Conservation (phyloP, 169 alveolate species). For the Toxoplasma gondii region DNA sequence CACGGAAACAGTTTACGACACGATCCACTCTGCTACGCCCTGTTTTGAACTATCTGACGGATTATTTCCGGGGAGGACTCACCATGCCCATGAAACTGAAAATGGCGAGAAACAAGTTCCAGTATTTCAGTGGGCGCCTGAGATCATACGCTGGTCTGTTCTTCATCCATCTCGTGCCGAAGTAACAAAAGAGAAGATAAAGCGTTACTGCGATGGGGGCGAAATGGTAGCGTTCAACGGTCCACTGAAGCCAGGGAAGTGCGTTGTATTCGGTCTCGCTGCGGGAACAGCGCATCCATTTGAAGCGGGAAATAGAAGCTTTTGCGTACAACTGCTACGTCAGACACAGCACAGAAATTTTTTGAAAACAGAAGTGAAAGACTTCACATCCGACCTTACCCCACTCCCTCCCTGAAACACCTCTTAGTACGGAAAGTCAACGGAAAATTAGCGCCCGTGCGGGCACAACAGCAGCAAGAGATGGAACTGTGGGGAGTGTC, state of each 20-base stretch:
- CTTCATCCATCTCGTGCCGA: slow-evolving; percentile 77
- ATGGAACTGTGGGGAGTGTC: too few species aligned
- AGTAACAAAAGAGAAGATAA: slow-evolving; percentile 76
- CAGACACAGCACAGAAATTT: too few species aligned
- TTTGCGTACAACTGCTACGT: too few species aligned
- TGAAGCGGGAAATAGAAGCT: background rate
- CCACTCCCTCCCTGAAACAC: too few species aligned
- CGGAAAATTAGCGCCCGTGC: too few species aligned
- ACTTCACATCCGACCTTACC: too few species aligned
- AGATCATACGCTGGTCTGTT: slow-evolving; percentile 73
- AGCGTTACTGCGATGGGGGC: slow-evolving; percentile 72
- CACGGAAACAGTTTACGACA: too few species aligned
- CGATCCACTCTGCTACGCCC: too few species aligned
- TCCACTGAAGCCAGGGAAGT: slow-evolving; percentile 24
- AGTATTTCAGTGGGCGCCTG: slow-evolving; percentile 70
- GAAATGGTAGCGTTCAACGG: slow-evolving; percentile 61
- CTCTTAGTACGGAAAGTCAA: too few species aligned
- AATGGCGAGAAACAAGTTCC: slow-evolving; percentile 81
- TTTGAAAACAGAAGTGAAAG: too few species aligned
- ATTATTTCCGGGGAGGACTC: background rate
- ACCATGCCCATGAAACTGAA: slow-evolving; percentile 77
- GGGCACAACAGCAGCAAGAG: too few species aligned
- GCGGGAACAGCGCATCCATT: slow-evolving; percentile 25
- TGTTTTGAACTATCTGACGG: too few species aligned
- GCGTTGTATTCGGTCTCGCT: slow-evolving; percentile 51